phyloP scores from a whole-genome alignment of 352 stramenopile genomes.

The Globisporangium paddicum region DNA sequence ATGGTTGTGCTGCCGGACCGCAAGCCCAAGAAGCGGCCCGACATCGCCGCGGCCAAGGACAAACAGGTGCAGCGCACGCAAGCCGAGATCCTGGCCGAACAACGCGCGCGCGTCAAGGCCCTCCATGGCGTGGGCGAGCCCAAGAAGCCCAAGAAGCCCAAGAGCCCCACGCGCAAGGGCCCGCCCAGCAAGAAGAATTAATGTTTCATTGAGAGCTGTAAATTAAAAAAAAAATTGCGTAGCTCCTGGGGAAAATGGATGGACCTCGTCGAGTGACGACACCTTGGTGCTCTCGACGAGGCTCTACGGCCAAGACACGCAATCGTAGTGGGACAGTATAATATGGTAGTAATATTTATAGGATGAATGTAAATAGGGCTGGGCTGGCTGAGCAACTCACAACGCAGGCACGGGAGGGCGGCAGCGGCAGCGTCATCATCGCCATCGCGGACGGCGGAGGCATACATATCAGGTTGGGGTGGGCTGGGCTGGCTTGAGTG shows the following conservation, averaged over 20 bases:
- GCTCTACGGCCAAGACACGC: neutral
- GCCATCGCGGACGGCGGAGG: neutral
- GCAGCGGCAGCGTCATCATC: constrained; percentile 12
- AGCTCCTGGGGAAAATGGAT: too few relatives aligned
- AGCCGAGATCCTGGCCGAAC: constrained; percentile 70
- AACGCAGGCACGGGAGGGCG: constrained; percentile 22
- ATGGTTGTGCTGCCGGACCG: constrained; percentile 64
- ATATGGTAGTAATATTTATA: constrained; percentile 76
- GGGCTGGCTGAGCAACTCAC: constrained; percentile 31
- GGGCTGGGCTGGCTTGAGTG: neutral
- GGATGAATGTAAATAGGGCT: constrained; percentile 75
- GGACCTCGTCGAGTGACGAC: too few relatives aligned
- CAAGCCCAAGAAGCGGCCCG: constrained; percentile 68
- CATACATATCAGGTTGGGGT: constrained; percentile 2
- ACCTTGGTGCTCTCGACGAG: neutral
- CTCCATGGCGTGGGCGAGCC: constrained; percentile 53
- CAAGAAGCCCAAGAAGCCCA: constrained; percentile 55
- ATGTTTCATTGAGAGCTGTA: too few relatives aligned
- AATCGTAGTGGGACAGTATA: constrained; percentile 27
- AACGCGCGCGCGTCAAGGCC: constrained; percentile 59
- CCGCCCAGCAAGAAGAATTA: constrained; percentile 44
- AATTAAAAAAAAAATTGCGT: neutral
- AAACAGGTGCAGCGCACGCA: constrained; percentile 65
- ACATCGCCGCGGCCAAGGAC: constrained; percentile 60
- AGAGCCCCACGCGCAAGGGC: constrained; percentile 63